Evolutionary conservation across 176 grass and related monocot genomes (phyloP), one percentile per base, ranked within the genome.

Genomic region (Miscanthus lutarioriparius): DNA sequence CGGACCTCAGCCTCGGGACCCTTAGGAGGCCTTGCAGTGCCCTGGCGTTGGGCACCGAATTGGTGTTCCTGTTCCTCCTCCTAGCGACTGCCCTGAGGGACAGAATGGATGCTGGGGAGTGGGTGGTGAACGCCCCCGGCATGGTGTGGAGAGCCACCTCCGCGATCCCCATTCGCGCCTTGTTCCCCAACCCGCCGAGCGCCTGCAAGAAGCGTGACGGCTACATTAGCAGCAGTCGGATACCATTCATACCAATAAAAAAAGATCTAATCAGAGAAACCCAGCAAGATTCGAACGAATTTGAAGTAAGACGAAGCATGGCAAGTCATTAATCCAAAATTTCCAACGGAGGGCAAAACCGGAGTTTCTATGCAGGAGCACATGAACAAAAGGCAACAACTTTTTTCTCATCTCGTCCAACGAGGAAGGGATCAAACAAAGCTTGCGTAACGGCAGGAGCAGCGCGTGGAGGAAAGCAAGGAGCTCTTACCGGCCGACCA

Each of bases 121-220:
- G 78, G 78, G 8, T 37, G 8, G 48, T 26, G 26, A 87, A 68
- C 67, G 79, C 49, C 56, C 83, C 58, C 54, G 87, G 68, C 80
- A 89, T 84, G 35, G 66, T 63, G 88, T 82, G 82, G 32, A 90
- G 47, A 64, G 84, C 81, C 58, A 75, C 83, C 43, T 86, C 91
- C 70, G 84, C 74, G 80, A 87, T 81, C 75, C 78, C 94, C 91
- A 87, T 82, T 66, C 51, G 82, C 69, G 54, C 75, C n/a, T n/a
- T 67, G 11, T 41, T 44, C 7, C 76, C 77, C 85, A 67, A 72
- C 78, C 75, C 62, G 82, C 49, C 45, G 16, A 67, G 64, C 64
- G 89, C 80, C 78, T 95, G 90, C 71, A 90, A 68, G 72, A 84
- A 69, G 35, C 15, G 63, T 64, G 33, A 22, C 14, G 4, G 23